A percentile compares a stretch with the other conserved stretches of the same genome.
Conservation (phyloP, 2,329 filamentous ascomycete species). For the Colletotrichum tabaci region DNA sequence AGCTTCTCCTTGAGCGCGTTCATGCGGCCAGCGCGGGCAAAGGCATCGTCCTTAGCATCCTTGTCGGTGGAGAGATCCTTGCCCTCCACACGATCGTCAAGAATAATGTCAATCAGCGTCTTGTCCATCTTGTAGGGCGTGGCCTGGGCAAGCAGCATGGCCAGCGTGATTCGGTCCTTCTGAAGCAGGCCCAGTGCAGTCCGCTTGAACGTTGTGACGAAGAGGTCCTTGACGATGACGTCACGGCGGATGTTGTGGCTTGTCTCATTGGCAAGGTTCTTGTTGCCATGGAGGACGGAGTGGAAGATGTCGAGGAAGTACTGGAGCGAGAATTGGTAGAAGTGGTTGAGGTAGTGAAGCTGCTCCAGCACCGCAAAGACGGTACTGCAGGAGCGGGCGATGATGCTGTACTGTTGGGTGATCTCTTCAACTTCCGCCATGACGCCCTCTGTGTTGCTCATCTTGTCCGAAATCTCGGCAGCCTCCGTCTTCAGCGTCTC, state of each 20-base stretch:
- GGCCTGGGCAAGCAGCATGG: constrained; percentile 94
- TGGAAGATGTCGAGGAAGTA: constrained; percentile 99
- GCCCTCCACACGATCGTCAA: constrained; percentile 83
- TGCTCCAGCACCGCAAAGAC: constrained; percentile 98
- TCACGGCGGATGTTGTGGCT: constrained; percentile 87
- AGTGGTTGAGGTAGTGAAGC: constrained; percentile 97
- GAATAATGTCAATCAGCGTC: constrained; percentile 85
- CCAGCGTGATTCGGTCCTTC: constrained; percentile 93
- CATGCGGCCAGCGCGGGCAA: constrained; percentile 78
- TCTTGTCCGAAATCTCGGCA: constrained; percentile 95
- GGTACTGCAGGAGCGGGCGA: constrained; percentile 95
- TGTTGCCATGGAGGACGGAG: constrained; percentile 86
- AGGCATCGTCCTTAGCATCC: constrained; percentile 76
- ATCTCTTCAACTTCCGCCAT: constrained; percentile 98
- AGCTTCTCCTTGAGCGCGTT: constrained; percentile 81
- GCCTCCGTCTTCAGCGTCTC: constrained; percentile 99
- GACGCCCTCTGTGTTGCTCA: constrained; percentile 95
- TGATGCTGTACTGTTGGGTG: constrained; percentile 92
- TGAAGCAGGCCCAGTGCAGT: constrained; percentile 95
- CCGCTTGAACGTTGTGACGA: constrained; percentile 91
- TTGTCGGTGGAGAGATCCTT: constrained; percentile 82
- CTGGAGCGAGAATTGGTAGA: constrained; percentile 98
- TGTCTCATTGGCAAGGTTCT: constrained; percentile 77
- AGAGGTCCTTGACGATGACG: constrained; percentile 91
- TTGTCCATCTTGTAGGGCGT: constrained; percentile 98